phyloP scores from a whole-genome alignment of 2,329 filamentous ascomycete species.

The Colletotrichum magnum region DNA sequence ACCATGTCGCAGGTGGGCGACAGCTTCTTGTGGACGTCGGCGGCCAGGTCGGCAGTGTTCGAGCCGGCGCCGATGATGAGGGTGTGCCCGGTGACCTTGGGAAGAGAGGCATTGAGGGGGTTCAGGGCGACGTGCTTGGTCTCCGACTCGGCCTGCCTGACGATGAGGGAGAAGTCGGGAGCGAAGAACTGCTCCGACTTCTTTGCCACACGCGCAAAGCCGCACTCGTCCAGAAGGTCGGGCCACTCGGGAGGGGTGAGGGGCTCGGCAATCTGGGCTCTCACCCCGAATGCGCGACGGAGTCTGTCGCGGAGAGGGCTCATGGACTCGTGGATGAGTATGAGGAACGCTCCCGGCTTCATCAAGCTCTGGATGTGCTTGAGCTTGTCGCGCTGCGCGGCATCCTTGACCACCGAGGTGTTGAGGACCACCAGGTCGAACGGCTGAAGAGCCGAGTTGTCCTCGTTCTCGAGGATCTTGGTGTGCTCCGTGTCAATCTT shows the following conservation, averaged over 20 bases:
- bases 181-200: conserved; percentile 51
- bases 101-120: conserved; percentile 32
- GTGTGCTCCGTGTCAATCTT: conserved; percentile 42
- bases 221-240: conserved; percentile 49
- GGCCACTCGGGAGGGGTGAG: conserved; percentile 51
- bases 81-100: conserved; percentile 44
- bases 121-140: conserved; percentile 42
- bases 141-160: conserved; percentile 52
- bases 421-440: conserved; percentile 50
- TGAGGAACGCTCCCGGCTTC: conserved; percentile 49
- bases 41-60: conserved; percentile 41
- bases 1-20: conserved; percentile 42
- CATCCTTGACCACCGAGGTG: conserved; percentile 49
- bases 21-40: conserved; percentile 44
- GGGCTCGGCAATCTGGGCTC: not conserved
- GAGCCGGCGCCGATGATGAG: conserved; percentile 50
- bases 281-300: conserved; percentile 31
- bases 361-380: conserved; percentile 47
- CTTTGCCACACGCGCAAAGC: conserved; percentile 49
- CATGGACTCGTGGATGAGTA: conserved; percentile 45
- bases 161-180: conserved; percentile 52
- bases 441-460: conserved; percentile 44
- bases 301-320: conserved; percentile 43
- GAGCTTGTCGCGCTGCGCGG: conserved; percentile 45
- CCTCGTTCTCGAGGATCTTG: conserved; percentile 50